Conservation (phyloP, 495 filamentous ascomycete species). For the Tuber brumale region DNA sequence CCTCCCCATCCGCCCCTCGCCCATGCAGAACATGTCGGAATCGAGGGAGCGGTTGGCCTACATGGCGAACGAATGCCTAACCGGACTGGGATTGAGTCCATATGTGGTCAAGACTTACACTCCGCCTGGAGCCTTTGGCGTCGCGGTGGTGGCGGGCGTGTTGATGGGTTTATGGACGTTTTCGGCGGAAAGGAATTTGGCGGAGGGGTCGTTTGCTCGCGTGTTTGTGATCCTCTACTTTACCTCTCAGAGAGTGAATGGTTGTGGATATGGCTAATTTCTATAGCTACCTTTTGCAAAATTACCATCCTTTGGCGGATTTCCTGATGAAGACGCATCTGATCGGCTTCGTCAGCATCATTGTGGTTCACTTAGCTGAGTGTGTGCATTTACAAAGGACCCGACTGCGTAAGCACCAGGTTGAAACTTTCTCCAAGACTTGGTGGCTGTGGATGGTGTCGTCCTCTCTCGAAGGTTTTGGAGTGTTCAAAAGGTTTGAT, state of each 20-base stretch:
- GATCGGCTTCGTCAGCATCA: constrained; percentile 46
- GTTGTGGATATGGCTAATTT: constrained; percentile 30
- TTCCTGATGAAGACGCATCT: constrained; percentile 47
- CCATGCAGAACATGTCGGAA: constrained; percentile 54
- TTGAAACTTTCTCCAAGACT: constrained; percentile 48
- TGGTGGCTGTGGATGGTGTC: constrained; percentile 60
- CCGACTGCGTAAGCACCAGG: constrained; percentile 53
- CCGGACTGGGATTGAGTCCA: constrained; percentile 51
- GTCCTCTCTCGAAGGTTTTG: constrained; percentile 56
- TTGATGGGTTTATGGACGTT: constrained; percentile 45
- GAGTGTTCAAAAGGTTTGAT: constrained; percentile 52
- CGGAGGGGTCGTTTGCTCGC: constrained; percentile 47
- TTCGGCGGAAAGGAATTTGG: constrained; percentile 50
- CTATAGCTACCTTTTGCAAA: constrained; percentile 47
- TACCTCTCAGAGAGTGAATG: not conserved
- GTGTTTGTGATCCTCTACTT: constrained; percentile 12
- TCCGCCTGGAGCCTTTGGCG: constrained; percentile 45
- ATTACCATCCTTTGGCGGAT: constrained; percentile 44
- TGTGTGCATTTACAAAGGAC: constrained; percentile 47
- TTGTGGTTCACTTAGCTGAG: constrained; percentile 54
- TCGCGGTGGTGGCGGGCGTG: constrained; percentile 46
- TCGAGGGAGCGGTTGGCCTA: constrained; percentile 56
- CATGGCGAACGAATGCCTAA: constrained; percentile 58
- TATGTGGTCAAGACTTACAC: constrained; percentile 54
- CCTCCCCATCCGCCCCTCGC: constrained; percentile 56